Conservation (phyloP, 768 basidiomycete genomes). For the Trametes coccinea region DNA sequence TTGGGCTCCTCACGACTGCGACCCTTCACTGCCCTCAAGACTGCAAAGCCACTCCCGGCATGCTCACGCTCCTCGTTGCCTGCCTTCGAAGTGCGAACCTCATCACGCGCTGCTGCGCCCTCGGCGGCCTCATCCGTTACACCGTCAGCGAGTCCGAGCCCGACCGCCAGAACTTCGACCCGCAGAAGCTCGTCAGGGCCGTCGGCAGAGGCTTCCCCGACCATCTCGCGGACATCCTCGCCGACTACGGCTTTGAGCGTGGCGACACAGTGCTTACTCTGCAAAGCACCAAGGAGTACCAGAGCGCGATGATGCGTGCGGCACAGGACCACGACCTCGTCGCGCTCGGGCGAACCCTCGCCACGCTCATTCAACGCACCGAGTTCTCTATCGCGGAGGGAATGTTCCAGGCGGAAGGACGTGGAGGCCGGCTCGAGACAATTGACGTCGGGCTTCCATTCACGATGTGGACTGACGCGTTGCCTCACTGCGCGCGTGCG, state of each 20-base stretch:
- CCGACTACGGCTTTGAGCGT: conserved; percentile 46
- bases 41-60: conserved; percentile 44
- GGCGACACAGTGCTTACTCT: conserved; percentile 46
- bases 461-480: conserved; percentile 54
- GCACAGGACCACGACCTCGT: conserved; percentile 51
- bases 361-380: conserved; percentile 51
- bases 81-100: conserved; percentile 57
- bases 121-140: conserved; percentile 55
- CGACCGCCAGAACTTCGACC: conserved; percentile 51
- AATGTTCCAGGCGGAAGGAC: conserved; percentile 44
- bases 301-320: conserved; percentile 53
- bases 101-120: conserved; percentile 49
- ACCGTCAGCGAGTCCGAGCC: conserved; percentile 44
- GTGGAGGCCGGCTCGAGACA: conserved; percentile 43
- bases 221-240: conserved; percentile 47
- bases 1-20: conserved; percentile 46
- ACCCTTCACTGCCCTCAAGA: conserved; percentile 47
- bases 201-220: conserved; percentile 45
- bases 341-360: conserved; percentile 50
- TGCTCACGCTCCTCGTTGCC: conserved; percentile 54
- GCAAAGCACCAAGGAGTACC: conserved; percentile 43
- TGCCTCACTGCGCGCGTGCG: conserved; percentile 60
- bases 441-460: conserved; percentile 59
- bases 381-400: conserved; percentile 67
- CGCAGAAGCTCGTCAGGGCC: conserved; percentile 44